Conservation (phyloP, 192 early-diverging fungal genomes). For the Coemansia sp. region DNA sequence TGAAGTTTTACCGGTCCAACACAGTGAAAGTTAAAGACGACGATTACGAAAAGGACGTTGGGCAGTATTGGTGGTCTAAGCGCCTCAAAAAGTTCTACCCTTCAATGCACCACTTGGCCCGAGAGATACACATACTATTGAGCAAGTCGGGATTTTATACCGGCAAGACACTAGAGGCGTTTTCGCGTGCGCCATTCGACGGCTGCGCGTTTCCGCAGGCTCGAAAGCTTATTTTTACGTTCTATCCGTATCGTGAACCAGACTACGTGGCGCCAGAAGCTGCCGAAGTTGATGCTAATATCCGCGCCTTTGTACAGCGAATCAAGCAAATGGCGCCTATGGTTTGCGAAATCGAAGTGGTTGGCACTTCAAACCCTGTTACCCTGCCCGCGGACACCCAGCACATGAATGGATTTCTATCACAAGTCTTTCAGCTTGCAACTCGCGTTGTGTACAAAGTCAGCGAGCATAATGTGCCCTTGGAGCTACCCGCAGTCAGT, state of each 20-base stretch:
- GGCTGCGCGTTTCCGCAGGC: background rate
- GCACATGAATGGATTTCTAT: background rate
- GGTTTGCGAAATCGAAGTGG: background rate
- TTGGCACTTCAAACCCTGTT: background rate
- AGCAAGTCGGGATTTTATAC: background rate
- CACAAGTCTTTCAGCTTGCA: background rate
- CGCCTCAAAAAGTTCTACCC: conserved; percentile 2
- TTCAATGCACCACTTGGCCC: background rate
- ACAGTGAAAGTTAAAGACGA: background rate
- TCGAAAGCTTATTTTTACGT: background rate
- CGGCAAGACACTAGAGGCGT: background rate
- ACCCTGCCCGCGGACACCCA: background rate
- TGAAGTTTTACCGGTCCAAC: background rate
- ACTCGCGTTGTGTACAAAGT: background rate
- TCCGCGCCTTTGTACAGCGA: background rate
- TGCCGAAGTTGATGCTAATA: background rate
- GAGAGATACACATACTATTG: background rate
- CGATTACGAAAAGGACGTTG: background rate
- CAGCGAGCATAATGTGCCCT: background rate
- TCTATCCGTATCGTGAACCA: background rate
- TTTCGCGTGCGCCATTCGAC: background rate
- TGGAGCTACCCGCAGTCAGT: background rate
- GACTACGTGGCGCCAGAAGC: background rate
- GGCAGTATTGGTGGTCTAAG: background rate
- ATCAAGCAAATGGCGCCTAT: background rate